Conservation (phyloP, 2,329 filamentous ascomycete genomes). For the Acarospora socialis region DNA sequence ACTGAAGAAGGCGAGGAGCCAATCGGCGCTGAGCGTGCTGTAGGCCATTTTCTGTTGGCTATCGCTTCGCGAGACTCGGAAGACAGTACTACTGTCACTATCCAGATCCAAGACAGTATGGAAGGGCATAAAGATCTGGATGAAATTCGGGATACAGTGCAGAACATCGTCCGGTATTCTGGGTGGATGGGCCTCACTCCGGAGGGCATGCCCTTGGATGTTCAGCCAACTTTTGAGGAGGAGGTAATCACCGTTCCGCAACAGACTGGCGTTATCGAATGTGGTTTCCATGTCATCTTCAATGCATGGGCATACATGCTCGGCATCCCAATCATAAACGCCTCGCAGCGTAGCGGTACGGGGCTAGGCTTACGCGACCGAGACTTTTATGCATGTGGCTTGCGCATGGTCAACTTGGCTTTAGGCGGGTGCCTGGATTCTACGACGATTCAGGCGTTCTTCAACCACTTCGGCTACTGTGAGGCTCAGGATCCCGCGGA, state of each 20-base stretch:
- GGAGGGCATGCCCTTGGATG: neutral
- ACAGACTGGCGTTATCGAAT: neutral
- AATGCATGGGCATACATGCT: constrained; percentile 10
- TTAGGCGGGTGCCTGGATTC: constrained; percentile 7
- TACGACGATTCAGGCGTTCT: constrained; percentile 7
- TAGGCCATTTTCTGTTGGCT: constrained; percentile 4
- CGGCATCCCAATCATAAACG: constrained; percentile 4
- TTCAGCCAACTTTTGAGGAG: too few relatives aligned
- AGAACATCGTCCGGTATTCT: constrained; percentile 4
- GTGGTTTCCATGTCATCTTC: constrained; percentile 6
- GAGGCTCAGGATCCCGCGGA: too few relatives aligned
- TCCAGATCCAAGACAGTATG: constrained; percentile 1
- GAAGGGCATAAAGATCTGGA: neutral
- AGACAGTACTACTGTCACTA: neutral
- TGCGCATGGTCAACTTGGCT: constrained; percentile 8
- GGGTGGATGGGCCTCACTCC: constrained; percentile 1
- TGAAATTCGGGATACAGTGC: neutral
- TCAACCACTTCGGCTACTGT: constrained; percentile 8
- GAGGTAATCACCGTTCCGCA: neutral
- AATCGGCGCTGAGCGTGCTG: neutral
- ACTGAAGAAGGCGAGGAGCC: too few relatives aligned
- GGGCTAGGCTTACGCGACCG: too few relatives aligned
- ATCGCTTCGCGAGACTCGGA: neutral
- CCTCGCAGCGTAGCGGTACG: too few relatives aligned
- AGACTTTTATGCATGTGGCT: too few relatives aligned